Conservation (phyloP, 2,329 filamentous ascomycete species). For the Alternaria arbusti region DNA sequence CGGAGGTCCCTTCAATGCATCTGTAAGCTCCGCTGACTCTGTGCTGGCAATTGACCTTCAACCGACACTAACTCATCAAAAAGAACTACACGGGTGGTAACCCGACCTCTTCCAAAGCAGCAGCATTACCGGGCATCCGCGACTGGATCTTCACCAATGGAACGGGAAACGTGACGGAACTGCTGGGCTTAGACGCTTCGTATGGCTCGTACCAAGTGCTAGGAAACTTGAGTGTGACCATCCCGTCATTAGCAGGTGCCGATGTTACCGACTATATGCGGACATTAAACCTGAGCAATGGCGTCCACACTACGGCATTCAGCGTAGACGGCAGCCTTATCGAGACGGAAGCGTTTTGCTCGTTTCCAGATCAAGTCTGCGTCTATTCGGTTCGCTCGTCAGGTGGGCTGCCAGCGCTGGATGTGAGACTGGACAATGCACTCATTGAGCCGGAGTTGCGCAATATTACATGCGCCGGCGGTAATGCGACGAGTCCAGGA, state of each 20-base stretch:
- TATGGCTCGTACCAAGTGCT: slow-evolving; percentile 58
- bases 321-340: slow-evolving; percentile 38
- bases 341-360: slow-evolving; percentile 54
- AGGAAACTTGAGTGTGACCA: slow-evolving; percentile 54
- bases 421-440: slow-evolving; percentile 53
- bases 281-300: slow-evolving; percentile 53
- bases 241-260: slow-evolving; percentile 35
- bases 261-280: slow-evolving; percentile 45
- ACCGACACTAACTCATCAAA: neutral
- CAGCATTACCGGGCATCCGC: slow-evolving; percentile 52
- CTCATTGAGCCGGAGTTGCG: slow-evolving; percentile 39
- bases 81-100: slow-evolving; percentile 59
- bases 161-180: slow-evolving; percentile 51
- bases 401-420: slow-evolving; percentile 50
- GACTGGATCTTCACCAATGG: slow-evolving; percentile 58
- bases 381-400: slow-evolving; percentile 46
- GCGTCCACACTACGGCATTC: slow-evolving; percentile 47
- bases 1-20: slow-evolving; percentile 57
- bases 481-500: slow-evolving; percentile 42
- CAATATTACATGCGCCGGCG: slow-evolving; percentile 42
- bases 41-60: rapidly evolving
- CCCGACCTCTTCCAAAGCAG: slow-evolving; percentile 44
- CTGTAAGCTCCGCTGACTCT: slow-evolving; percentile 31
- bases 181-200: slow-evolving; percentile 48
- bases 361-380: slow-evolving; percentile 52